These are phyloP conservation scores for Ganoderma sinense DNA, from an alignment of 1,284 basidiomycete genomes.

Conservation along the genomic window DNA sequence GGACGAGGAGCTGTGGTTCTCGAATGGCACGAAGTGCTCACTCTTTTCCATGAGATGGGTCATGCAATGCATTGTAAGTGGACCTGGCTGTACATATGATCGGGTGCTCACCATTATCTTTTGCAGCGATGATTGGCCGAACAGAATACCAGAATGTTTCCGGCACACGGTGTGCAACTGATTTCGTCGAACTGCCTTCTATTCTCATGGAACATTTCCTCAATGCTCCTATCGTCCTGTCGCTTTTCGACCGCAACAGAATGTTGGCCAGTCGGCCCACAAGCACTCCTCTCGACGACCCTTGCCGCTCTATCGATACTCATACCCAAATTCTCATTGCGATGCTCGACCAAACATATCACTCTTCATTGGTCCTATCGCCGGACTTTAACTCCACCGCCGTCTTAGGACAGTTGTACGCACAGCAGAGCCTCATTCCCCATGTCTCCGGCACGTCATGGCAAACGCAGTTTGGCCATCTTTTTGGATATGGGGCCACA, in stretches of 20 bases:
- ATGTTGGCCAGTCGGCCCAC: constrained; percentile 51
- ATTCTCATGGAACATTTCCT: constrained; percentile 99
- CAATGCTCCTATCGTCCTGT: constrained; percentile 83
- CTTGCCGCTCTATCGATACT: constrained; percentile 83
- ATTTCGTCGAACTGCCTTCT: constrained; percentile 97
- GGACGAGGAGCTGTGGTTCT: constrained; percentile 77
- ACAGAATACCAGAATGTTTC: constrained; percentile 99
- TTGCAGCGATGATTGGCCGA: constrained; percentile 93
- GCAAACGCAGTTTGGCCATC: constrained; percentile 95
- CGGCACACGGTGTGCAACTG: constrained; percentile 98
- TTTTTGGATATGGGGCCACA: constrained; percentile 96
- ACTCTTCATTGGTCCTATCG: constrained; percentile 70
- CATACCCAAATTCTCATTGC: constrained; percentile 94
- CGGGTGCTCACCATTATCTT: too few relatives aligned
- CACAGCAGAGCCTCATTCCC: constrained; percentile 81
- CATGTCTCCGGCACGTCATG: constrained; percentile 86
- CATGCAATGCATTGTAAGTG: constrained; percentile 98
- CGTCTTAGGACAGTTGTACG: constrained; percentile 69
- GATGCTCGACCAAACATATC: constrained; percentile 89
- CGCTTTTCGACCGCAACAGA: constrained; percentile 70
- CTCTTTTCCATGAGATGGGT: constrained; percentile 98
- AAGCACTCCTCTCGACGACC: constrained; percentile 71
- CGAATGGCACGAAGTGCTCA: constrained; percentile 95
- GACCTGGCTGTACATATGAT: too few relatives aligned
- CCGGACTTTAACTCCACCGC: constrained; percentile 76